Evolutionary conservation across 257 asterid species (phyloP).

Genomic region (Solanum rostratum): DNA sequence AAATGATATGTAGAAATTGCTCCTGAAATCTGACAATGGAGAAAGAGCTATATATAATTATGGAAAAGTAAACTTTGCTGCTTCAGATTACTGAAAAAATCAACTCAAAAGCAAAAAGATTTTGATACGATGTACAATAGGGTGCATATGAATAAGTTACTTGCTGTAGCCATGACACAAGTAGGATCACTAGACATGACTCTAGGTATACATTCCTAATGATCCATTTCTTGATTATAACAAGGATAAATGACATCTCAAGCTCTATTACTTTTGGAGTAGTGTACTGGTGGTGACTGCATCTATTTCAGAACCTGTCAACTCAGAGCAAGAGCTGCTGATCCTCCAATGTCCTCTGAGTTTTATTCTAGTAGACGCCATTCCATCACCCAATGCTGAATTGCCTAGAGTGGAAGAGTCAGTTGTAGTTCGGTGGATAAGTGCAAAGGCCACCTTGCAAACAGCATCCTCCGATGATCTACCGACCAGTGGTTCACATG

Average conservation of each 20-base stretch:
- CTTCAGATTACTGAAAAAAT: slow-evolving; percentile 8
- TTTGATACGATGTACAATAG: slow-evolving; percentile 2
- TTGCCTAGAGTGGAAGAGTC: not conserved
- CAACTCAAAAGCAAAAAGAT: not conserved
- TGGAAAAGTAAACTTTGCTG: slow-evolving; percentile 15
- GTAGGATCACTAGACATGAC: slow-evolving; percentile 9
- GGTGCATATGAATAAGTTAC: slow-evolving; percentile 10
- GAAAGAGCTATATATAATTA: slow-evolving; percentile 24
- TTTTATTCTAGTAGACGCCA: not conserved
- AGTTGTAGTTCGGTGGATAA: not conserved
- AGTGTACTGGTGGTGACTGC: not conserved
- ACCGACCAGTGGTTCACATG: not conserved
- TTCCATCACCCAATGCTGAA: not conserved
- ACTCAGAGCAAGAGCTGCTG: not conserved
- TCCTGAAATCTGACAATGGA: slow-evolving; percentile 17
- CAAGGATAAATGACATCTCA: too few species aligned
- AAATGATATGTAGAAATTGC: slow-evolving; percentile 23
- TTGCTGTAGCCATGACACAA: slow-evolving; percentile 31
- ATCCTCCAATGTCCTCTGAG: not conserved
- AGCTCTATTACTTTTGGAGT: too few species aligned
- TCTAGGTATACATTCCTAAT: slow-evolving; percentile 6
- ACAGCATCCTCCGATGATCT: not conserved
- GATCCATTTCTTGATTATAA: not conserved
- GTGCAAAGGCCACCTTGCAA: not conserved
- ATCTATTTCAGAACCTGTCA: not conserved